A percentile compares a stretch with the other conserved stretches of the same genome.
phyloP scores from a whole-genome alignment of 1,284 basidiomycete species.

The Volvariella volvacea region DNA sequence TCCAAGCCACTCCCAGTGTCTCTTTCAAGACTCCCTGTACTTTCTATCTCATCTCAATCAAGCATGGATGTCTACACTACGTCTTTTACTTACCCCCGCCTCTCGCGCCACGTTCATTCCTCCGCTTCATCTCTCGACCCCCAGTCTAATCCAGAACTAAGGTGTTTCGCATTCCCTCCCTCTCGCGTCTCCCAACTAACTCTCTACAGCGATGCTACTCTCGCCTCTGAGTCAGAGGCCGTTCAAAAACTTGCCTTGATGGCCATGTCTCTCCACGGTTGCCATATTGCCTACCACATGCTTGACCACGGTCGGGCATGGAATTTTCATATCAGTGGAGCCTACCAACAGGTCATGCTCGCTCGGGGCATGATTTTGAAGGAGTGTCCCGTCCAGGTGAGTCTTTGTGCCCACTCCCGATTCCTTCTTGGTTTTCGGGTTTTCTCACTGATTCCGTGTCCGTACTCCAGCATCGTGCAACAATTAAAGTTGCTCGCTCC shows the following conservation, averaged over 20 bases:
- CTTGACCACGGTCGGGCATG: constrained; percentile 69
- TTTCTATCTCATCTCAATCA: constrained; percentile 10
- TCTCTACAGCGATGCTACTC: constrained; percentile 36
- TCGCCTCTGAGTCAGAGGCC: constrained; percentile 56
- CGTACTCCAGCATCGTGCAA: constrained; percentile 61
- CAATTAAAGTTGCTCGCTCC: constrained; percentile 86
- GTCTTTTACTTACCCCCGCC: constrained; percentile 82
- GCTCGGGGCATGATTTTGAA: constrained; percentile 86
- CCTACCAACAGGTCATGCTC: constrained; percentile 89
- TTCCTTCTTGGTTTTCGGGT: constrained; percentile 2
- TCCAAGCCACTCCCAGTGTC: constrained; percentile 30
- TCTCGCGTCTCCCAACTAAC: constrained; percentile 25
- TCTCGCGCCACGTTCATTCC: constrained; percentile 60
- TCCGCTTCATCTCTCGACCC: constrained; percentile 60
- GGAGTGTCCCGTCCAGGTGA: constrained; percentile 80
- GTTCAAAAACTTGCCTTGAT: constrained; percentile 79
- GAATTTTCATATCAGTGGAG: constrained; percentile 90
- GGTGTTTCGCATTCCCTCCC: constrained; percentile 26
- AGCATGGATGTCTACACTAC: constrained; percentile 91
- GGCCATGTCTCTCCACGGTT: constrained; percentile 75
- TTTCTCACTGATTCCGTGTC: background rate
- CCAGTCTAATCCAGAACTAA: constrained; percentile 37
- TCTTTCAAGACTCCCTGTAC: constrained; percentile 15
- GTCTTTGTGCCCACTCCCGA: constrained; percentile 15
- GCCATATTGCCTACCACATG: constrained; percentile 74